These are phyloP conservation scores for Phytophthora pinifolia DNA, from an alignment of 352 stramenopile genomes.

Conservation along the genomic window DNA sequence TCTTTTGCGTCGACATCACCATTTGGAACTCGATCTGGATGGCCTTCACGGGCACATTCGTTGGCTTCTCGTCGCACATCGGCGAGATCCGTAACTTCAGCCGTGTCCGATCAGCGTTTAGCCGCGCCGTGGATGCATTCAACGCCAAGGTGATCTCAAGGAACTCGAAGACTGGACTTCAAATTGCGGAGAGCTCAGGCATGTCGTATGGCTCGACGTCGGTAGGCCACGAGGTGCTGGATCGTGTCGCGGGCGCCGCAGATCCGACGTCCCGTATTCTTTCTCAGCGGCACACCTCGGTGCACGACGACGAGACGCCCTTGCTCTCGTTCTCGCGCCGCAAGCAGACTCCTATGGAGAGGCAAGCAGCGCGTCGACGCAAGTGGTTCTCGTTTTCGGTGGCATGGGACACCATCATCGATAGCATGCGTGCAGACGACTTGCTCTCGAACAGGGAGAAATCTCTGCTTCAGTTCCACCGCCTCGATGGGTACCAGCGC, in stretches of 20 bases:
- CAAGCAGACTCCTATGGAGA: slow-evolving; percentile 77
- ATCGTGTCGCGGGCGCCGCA: slow-evolving; percentile 43
- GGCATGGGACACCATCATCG: slow-evolving; percentile 97
- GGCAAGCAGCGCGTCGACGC: slow-evolving; percentile 93
- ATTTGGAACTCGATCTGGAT: slow-evolving; percentile 99
- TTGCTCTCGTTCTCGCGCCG: slow-evolving; percentile 85
- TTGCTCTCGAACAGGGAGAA: slow-evolving; percentile 90
- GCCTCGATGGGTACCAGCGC: slow-evolving; percentile 95
- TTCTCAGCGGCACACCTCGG: slow-evolving; percentile 34
- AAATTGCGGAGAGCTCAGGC: slow-evolving; percentile 41
- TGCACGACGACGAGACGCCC: slow-evolving; percentile 70
- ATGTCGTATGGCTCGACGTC: slow-evolving; percentile 52
- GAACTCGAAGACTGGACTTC: slow-evolving; percentile 71
- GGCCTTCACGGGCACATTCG: slow-evolving; percentile 95
- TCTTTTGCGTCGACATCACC: slow-evolving; percentile 98
- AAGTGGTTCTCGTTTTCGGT: slow-evolving; percentile 99
- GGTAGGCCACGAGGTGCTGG: slow-evolving; percentile 59
- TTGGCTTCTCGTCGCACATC: slow-evolving; percentile 96
- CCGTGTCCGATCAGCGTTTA: slow-evolving; percentile 86
- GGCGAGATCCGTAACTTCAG: slow-evolving; percentile 95
- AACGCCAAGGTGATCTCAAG: slow-evolving; percentile 83
- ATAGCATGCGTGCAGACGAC: slow-evolving; percentile 93
- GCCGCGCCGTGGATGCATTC: slow-evolving; percentile 84
- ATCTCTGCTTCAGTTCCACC: slow-evolving; percentile 95
- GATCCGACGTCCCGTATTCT: slow-evolving; percentile 33